Conservation (phyloP, 202 grass and related monocot genomes). For the Sporobolus alterniflorus region DNA sequence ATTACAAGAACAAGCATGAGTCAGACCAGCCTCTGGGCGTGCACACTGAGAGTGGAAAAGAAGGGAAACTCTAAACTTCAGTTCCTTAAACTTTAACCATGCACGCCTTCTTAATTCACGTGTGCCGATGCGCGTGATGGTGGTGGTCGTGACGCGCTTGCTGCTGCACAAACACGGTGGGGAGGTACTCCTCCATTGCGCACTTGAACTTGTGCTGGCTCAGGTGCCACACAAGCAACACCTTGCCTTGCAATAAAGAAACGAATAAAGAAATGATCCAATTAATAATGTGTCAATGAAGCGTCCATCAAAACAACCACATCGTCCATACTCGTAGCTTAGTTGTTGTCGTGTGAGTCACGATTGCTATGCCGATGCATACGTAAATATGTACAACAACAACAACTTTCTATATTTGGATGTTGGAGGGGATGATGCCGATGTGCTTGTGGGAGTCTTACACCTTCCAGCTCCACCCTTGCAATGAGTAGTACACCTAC, state of each 20-base stretch:
- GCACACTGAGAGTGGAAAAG: background rate
- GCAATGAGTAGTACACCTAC: constrained; percentile 21
- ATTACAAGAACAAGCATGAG: background rate
- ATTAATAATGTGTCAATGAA: background rate
- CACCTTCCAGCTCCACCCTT: constrained; percentile 45
- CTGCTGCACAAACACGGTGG: too few species aligned
- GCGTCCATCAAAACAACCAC: background rate
- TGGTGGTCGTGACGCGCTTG: too few species aligned
- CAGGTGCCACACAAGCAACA: too few species aligned
- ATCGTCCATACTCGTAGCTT: accelerated
- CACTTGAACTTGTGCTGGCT: too few species aligned
- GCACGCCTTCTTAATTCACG: background rate
- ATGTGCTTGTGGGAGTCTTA: constrained; percentile 49
- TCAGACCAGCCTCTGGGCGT: background rate
- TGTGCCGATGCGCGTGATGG: too few species aligned
- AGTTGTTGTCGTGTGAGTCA: background rate
- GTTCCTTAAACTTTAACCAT: background rate
- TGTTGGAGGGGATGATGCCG: constrained; percentile 38
- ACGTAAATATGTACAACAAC: too few species aligned
- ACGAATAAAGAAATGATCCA: too few species aligned
- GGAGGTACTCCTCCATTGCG: too few species aligned
- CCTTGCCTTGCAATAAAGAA: too few species aligned
- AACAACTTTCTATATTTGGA: too few species aligned
- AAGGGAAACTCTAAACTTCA: too few species aligned
- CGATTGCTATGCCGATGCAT: background rate